Evolutionary conservation across 257 asterid species (phyloP), one percentile per base, ranked within the genome.

Genomic region (Jaltomata sinuosa): DNA sequence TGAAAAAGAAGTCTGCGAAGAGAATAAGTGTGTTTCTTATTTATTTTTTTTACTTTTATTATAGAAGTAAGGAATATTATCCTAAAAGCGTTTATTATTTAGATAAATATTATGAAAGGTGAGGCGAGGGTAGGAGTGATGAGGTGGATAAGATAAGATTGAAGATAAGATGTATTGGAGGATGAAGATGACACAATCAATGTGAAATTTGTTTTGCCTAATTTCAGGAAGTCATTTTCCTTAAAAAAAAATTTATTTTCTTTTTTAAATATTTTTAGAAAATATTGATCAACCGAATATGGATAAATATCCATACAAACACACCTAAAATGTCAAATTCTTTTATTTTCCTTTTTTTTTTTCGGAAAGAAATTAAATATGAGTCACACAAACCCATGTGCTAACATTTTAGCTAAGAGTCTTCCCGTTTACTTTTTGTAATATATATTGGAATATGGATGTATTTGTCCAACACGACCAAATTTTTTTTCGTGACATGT

Each of bases 241-340:
- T 55, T 21, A 8, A 55, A n/a, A 1, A 7, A 21, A 55, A 8
- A 22, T 2, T 59, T 4, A 22, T 0, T 59, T 22, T 59, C 8
- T 11, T 22, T n/a, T 1, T 1, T 10, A n/a, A 0, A n/a, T 9
- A 0, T 57, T 59, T 21, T n/a, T n/a, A n/a, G n/a, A n/a, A n/a
- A n/a, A n/a, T n/a, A n/a, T 54, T 8, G 4, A 10, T 27, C 3
- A 57, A 10, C n/a, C 1, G 16, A 59, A 59, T 7, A 59, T 25
- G 18, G 11, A 59, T n/a, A 25, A 59, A 4, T 11, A 11, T 59
- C 34, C 3, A 18, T 16, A 59, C 34, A 0, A 59, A 59, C 3
- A 25, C 18, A 0, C 32, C 34, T 11, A 59, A 59, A 59, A 59
- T 59, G 34, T 11, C 34, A n/a, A 59, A 25, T 59, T 59, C 22